A percentile compares a stretch with the other conserved stretches of the same genome.
Evolutionary conservation across 768 basidiomycete species (phyloP).

Genomic region (Tylopilus plumbeoviolaceoides): DNA sequence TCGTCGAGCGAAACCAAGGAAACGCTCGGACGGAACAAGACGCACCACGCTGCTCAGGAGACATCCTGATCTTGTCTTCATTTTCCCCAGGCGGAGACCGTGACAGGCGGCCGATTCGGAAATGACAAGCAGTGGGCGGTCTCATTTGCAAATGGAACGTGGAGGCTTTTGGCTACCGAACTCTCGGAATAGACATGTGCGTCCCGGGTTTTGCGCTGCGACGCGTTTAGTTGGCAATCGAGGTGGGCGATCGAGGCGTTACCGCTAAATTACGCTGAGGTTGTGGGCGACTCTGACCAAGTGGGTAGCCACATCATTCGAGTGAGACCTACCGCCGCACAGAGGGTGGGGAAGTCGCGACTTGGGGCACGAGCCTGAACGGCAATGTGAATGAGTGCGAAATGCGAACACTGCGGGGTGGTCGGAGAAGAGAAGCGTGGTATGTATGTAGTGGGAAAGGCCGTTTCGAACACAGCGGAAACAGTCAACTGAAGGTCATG

Average conservation of each 20-base stretch:
- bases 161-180: not conserved
- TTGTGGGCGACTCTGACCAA: not conserved
- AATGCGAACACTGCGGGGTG: not conserved
- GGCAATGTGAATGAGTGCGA: not conserved
- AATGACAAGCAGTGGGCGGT: not conserved
- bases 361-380: not conserved
- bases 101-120: not conserved
- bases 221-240: not conserved
- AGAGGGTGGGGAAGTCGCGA: not conserved
- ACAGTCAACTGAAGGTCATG: constrained; percentile 8
- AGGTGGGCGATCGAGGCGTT: not conserved
- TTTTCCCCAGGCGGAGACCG: not conserved
- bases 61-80: not conserved
- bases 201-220: not conserved
- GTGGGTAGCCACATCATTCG: not conserved
- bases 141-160: not conserved
- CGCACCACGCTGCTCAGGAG: not conserved
- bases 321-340: no score
- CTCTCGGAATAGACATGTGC: not conserved
- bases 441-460: not conserved
- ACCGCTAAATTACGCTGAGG: not conserved
- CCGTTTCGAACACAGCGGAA: constrained; percentile 8
- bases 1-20: not conserved
- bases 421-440: constrained; percentile 4
- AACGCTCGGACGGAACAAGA: not conserved